phyloP scores from a whole-genome alignment of 768 basidiomycete genomes.

The Lyophyllum atratum region DNA sequence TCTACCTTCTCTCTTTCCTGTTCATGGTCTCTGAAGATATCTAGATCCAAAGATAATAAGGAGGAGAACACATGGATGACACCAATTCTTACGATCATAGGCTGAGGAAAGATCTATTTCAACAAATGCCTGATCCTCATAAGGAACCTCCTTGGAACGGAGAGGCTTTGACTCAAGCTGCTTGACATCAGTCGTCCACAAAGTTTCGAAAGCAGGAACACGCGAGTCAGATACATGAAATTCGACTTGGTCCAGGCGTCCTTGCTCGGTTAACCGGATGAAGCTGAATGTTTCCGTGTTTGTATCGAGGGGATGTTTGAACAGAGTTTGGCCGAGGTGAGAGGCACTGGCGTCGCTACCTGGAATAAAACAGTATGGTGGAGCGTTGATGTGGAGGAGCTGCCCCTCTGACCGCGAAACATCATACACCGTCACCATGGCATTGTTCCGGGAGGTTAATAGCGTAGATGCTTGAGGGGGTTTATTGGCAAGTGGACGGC shows the following conservation, averaged over 20 bases:
- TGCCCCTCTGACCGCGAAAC: slow-evolving; percentile 43
- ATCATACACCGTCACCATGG: slow-evolving; percentile 65
- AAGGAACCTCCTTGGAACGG: slow-evolving; percentile 40
- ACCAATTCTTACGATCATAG: slow-evolving; percentile 54
- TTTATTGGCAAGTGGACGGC: background rate
- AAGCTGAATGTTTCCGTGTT: slow-evolving; percentile 31
- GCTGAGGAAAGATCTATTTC: slow-evolving; percentile 50
- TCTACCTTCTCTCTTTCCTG: slow-evolving; percentile 26
- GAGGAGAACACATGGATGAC: background rate
- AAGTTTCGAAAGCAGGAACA: slow-evolving; percentile 22
- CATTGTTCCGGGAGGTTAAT: slow-evolving; percentile 60
- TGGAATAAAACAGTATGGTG: slow-evolving; percentile 47
- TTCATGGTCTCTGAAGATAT: slow-evolving; percentile 35
- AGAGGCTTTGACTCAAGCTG: slow-evolving; percentile 32
- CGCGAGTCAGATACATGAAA: slow-evolving; percentile 25
- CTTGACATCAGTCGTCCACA: slow-evolving; percentile 43
- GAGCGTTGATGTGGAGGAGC: slow-evolving; percentile 44
- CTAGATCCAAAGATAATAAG: slow-evolving; percentile 28
- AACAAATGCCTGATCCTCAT: slow-evolving; percentile 44
- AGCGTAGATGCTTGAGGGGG: slow-evolving; percentile 49
- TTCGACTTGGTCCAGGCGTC: slow-evolving; percentile 46
- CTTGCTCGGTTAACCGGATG: slow-evolving; percentile 49
- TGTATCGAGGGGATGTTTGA: slow-evolving; percentile 29
- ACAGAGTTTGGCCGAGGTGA: slow-evolving; percentile 33
- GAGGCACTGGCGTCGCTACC: slow-evolving; percentile 22